Evolutionary conservation across 75 land plant species (phyloP).

Genomic region (Cupressus sempervirens): DNA sequence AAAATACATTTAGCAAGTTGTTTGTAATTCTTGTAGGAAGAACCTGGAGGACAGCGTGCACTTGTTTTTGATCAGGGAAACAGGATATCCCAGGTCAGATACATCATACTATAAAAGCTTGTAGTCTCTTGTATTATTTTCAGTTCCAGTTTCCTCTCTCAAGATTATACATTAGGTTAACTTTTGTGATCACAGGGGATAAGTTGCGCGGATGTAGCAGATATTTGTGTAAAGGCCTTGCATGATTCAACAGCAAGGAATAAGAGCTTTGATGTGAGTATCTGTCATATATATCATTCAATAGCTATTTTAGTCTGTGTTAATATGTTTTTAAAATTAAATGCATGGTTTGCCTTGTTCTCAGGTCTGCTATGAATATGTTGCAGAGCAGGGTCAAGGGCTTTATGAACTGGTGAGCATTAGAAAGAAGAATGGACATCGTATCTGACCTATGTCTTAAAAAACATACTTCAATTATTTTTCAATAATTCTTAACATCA

Average conservation of each 20-base stretch:
- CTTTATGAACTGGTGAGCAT: conserved; percentile 88
- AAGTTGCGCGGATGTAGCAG: conserved; percentile 99
- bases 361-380: conserved; percentile 96
- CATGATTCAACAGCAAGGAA: conserved; percentile 98
- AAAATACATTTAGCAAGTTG: not conserved
- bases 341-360: not conserved
- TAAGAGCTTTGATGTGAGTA: conserved; percentile 94
- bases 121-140: not conserved
- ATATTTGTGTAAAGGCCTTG: conserved; percentile 95
- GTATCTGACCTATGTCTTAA: not conserved
- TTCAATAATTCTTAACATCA: not conserved
- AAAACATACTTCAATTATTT: not conserved
- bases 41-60: conserved; percentile 98
- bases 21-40: conserved; percentile 62
- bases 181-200: conserved; percentile 58
- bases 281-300: not conserved
- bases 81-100: conserved; percentile 78
- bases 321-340: not conserved
- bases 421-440: not conserved
- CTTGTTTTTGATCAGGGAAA: conserved; percentile 98
- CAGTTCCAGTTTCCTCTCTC: not conserved
- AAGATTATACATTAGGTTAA: not conserved
- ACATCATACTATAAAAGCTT: not conserved
- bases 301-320: not conserved
- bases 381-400: conserved; percentile 85